Evolutionary conservation across 306 rosid species (phyloP).

Genomic region (Arachis stenosperma): DNA sequence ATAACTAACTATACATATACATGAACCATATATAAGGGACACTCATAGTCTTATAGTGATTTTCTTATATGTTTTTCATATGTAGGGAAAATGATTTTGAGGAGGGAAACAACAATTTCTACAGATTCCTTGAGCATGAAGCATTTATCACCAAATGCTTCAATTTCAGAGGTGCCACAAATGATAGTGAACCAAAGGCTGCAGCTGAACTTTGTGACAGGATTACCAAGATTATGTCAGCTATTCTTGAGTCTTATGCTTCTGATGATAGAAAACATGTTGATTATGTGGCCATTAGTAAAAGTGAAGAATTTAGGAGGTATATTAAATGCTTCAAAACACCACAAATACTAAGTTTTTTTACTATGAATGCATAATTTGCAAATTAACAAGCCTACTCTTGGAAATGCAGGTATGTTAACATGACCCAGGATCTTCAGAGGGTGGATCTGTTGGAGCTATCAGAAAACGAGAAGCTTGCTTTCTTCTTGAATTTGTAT

Average conservation of each 20-base stretch:
- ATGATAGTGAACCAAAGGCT: slow-evolving; percentile 68
- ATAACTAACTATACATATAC: neutral
- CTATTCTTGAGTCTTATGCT: slow-evolving; percentile 91
- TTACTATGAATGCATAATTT: neutral
- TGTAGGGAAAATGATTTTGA: slow-evolving; percentile 77
- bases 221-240: slow-evolving; percentile 82
- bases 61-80: slow-evolving; percentile 13
- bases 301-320: slow-evolving; percentile 96
- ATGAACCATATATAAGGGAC: neutral
- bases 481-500: slow-evolving; percentile 83
- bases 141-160: slow-evolving; percentile 69
- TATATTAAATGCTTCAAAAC: slow-evolving; percentile 6
- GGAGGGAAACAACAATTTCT: slow-evolving; percentile 81
- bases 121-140: slow-evolving; percentile 91
- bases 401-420: slow-evolving; percentile 66
- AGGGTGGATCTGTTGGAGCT: slow-evolving; percentile 66
- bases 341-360: too few relatives aligned
- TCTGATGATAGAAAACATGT: slow-evolving; percentile 67
- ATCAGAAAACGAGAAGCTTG: slow-evolving; percentile 67
- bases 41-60: neutral
- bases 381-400: neutral
- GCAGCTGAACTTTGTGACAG: slow-evolving; percentile 65
- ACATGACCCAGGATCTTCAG: slow-evolving; percentile 78
- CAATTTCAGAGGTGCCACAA: slow-evolving; percentile 68
- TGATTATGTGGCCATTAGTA: slow-evolving; percentile 76